Evolutionary conservation across 352 stramenopile genomes (phyloP), one percentile per base, ranked within the genome.

Genomic region (Globisporangium irregulare): DNA sequence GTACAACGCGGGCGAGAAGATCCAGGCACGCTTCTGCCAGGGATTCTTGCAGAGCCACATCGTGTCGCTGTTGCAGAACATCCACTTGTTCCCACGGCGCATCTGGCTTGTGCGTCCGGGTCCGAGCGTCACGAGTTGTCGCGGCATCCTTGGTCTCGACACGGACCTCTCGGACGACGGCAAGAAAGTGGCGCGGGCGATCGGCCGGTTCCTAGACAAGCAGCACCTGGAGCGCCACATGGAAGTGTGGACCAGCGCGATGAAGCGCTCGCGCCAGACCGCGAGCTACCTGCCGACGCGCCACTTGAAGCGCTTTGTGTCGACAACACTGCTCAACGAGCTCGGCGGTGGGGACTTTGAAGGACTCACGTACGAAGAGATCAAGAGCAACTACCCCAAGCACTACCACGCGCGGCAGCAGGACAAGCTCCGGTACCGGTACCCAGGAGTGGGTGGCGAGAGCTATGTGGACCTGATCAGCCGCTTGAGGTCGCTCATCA

Each of bases 401-500:
- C 89, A 97, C 70, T 97, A 88, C 55, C 67, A 86, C 22, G 85
- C 85, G n/a, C 79, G 91, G 7, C 67, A 93, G 67, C 77, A 95
- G 53, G 90, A 98, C 78, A 98, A 98, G 70, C 81, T 98, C 25
- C 84, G 84, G 12, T 98, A 97, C 71, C 80, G 94, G 5, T 95
- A 95, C 68, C 83, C 94, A 0, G 93, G 93, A 27, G 91, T 94
- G 9, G 93, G 93, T 1, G 94, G 93, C 12, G 94, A 98, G 73
- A 97, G 89, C 64, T 98, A 98, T 74, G 82, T 97, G 64, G 94
- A 98, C 70, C 85, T 98, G 36, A 98, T 98, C 73, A 93, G 93
- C 29, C 86, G 94, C 18, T 68, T 98, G 56, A 81, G 90, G 2
- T 95, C 91, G 59, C 78, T 98, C 43, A 96, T 98, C 57, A 93